Percentiles rank a stretch among this genome's conserved stretches.
Conservation (phyloP, 129 eudicot species). For the sunflower (Helianthus annuus) region HanXRQr2.0-SUNRISE NC_035442.2:28040313-28040812, state of each 20-base stretch:
- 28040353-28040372: slow-evolving; percentile 20
- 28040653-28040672: slow-evolving; percentile 60
- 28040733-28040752: slow-evolving; percentile 44
- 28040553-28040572: slow-evolving; percentile 29
- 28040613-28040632: slow-evolving; percentile 68
- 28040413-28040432: slow-evolving; percentile 17
- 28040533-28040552: slow-evolving; percentile 24
- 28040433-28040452: slow-evolving; percentile 28
- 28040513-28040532: slow-evolving; percentile 13
- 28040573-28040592: slow-evolving; percentile 8
- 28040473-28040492: slow-evolving; percentile 15
- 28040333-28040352: slow-evolving; percentile 27
- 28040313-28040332: slow-evolving; percentile 24
- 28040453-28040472: slow-evolving; percentile 19
- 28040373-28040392: slow-evolving; percentile 32
- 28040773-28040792: slow-evolving; percentile 35
- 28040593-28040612: slow-evolving; percentile 47
- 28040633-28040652: slow-evolving; percentile 57
- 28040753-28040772: slow-evolving; percentile 53
- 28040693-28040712: slow-evolving; percentile 79
- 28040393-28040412: slow-evolving; percentile 31
- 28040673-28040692: slow-evolving; percentile 80
- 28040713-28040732: slow-evolving; percentile 39
- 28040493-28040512: slow-evolving; percentile 7
- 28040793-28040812: slow-evolving; percentile 36